Evolutionary conservation across 2,329 filamentous ascomycete species (phyloP).

Genomic region (Neonectria ditissima): DNA sequence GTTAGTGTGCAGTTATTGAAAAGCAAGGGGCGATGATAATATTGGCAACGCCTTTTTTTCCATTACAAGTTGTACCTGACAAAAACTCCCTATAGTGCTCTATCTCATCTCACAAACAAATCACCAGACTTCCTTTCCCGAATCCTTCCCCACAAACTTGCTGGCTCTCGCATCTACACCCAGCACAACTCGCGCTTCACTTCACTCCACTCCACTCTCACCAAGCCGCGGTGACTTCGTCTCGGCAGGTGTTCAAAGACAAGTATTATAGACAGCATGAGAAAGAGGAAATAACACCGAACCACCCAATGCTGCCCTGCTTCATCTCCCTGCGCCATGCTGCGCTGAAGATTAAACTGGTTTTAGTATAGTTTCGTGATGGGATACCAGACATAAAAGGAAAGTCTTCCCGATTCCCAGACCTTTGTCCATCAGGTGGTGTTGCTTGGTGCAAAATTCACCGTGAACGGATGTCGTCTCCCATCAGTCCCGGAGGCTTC

Average conservation of each 20-base stretch:
- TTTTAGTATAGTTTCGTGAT: constrained; percentile 51
- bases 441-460: constrained; percentile 31
- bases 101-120: constrained; percentile 47
- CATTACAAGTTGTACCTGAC: constrained; percentile 51
- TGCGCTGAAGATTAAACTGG: constrained; percentile 54
- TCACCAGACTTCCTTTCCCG: constrained; percentile 38
- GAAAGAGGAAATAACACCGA: constrained; percentile 48
- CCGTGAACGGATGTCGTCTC: constrained; percentile 38
- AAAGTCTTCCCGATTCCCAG: constrained; percentile 39
- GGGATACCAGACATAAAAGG: constrained; percentile 50
- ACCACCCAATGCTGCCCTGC: constrained; percentile 54
- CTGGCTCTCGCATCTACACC: constrained; percentile 32
- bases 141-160: constrained; percentile 43
- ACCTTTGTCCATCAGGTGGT: constrained; percentile 36
- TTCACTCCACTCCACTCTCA: constrained; percentile 17
- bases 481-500: constrained; percentile 37
- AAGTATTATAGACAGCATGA: constrained; percentile 47
- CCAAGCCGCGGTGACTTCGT: constrained; percentile 33
- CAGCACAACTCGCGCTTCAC: constrained; percentile 32
- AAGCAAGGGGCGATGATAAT: constrained; percentile 29
- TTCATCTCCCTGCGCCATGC: constrained; percentile 54
- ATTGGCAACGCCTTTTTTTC: constrained; percentile 46
- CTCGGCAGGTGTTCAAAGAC: constrained; percentile 39
- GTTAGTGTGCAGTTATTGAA: constrained; percentile 27
- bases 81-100: constrained; percentile 49